phyloP scores from a whole-genome alignment of 2,329 filamentous ascomycete species.

The Fusarium continuum region DNA sequence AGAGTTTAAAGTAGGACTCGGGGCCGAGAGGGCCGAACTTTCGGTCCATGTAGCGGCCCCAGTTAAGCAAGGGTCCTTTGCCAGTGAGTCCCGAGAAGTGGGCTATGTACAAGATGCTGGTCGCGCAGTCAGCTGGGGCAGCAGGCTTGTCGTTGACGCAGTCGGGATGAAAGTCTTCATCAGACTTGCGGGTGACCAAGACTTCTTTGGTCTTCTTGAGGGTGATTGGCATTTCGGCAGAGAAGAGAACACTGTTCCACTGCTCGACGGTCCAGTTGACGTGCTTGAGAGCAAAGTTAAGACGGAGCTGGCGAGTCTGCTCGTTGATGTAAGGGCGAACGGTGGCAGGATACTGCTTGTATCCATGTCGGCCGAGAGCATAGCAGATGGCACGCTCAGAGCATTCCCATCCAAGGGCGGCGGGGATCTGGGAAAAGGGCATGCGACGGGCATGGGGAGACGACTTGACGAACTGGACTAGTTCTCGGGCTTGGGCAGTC shows the following conservation, averaged over 20 bases:
- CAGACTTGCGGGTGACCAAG: constrained; percentile 21
- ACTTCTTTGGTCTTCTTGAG: neutral
- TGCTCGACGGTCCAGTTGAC: constrained; percentile 23
- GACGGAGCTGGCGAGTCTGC: constrained; percentile 7
- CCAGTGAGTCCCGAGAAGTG: constrained; percentile 19
- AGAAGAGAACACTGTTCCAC: constrained; percentile 25
- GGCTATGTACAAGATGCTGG: constrained; percentile 3
- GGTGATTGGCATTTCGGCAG: constrained; percentile 3
- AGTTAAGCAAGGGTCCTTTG: constrained; percentile 9
- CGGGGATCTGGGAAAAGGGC: constrained; percentile 1
- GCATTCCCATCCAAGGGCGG: constrained; percentile 9
- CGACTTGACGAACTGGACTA: constrained; percentile 21
- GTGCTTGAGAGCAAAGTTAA: constrained; percentile 17
- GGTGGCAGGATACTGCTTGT: constrained; percentile 17
- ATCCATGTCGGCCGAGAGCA: constrained; percentile 20
- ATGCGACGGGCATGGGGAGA: constrained; percentile 18
- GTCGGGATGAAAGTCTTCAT: constrained; percentile 4
- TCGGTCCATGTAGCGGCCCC: neutral
- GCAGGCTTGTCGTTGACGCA: constrained; percentile 8
- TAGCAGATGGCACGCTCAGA: constrained; percentile 2
- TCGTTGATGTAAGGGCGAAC: constrained; percentile 15
- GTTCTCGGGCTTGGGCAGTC: neutral
- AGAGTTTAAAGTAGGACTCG: neutral
- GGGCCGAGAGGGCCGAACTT: constrained; percentile 1
- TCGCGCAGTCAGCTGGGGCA: neutral